Conservation (phyloP, 805 yeast species). For the fission yeast (Schizosaccharomyces pombe) region DNA sequence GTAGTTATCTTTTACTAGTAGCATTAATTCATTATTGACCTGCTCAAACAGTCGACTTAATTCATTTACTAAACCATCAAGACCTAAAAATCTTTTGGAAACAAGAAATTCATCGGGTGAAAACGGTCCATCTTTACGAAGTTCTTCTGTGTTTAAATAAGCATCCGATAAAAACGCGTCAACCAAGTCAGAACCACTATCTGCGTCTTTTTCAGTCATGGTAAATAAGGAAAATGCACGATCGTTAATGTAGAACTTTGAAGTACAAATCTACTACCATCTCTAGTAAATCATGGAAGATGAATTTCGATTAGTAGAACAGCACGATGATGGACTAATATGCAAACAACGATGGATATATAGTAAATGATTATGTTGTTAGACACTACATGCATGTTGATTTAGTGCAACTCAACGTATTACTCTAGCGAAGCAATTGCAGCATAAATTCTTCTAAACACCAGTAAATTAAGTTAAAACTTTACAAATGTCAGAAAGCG, state of each 20-base stretch:
- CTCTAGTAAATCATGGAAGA: too few species aligned
- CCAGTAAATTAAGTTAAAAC: too few species aligned
- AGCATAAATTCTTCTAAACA: too few species aligned
- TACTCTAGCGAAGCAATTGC: too few species aligned
- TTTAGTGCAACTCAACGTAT: too few species aligned
- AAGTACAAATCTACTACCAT: too few species aligned
- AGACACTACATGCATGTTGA: too few species aligned
- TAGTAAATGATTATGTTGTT: too few species aligned
- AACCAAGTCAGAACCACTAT: not conserved
- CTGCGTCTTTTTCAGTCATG: not conserved
- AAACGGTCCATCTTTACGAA: not conserved
- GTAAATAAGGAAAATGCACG: not conserved
- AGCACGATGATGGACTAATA: too few species aligned
- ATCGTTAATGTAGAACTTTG: too few species aligned
- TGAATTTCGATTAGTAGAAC: too few species aligned
- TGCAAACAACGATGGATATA: too few species aligned
- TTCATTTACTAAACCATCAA: not conserved
- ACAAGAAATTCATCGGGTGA: not conserved
- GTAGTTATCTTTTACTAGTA: not conserved
- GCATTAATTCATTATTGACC: not conserved
- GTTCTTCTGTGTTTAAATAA: not conserved
- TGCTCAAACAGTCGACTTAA: not conserved
- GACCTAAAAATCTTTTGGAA: not conserved
- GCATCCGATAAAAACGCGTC: not conserved
- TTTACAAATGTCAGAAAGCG: conserved; percentile 5